Conservation (phyloP, 202 grass and related monocot genomes). For the Setaria viridis region DNA sequence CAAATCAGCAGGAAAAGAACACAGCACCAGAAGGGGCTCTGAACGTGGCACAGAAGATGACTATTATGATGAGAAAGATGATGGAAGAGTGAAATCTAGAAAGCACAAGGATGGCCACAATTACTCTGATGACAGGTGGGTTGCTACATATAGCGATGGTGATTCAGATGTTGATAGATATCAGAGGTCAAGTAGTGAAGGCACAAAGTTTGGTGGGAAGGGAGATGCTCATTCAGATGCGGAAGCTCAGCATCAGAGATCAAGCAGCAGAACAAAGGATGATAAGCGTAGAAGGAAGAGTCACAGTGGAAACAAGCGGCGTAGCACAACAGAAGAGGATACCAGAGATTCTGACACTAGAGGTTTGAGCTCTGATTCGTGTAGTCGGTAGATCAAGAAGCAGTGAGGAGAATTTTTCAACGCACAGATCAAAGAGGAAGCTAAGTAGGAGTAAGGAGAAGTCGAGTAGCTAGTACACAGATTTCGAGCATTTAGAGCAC, state of each 20-base stretch:
- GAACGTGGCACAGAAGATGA: slow-evolving; percentile 6
- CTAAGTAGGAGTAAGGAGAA: not conserved
- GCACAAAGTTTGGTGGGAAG: slow-evolving; percentile 25
- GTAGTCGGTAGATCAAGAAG: slow-evolving; percentile 47
- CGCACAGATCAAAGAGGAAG: slow-evolving; percentile 38
- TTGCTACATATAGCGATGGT: slow-evolving; percentile 52
- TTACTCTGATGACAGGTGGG: slow-evolving; percentile 48
- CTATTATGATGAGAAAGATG: slow-evolving; percentile 30
- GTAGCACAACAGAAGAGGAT: not conserved
- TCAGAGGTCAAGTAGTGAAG: slow-evolving; percentile 26
- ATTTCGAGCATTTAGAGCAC: not conserved
- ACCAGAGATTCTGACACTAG: slow-evolving; percentile 14
- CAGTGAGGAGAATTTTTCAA: slow-evolving; percentile 30
- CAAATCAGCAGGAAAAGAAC: slow-evolving; percentile 23
- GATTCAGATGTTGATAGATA: slow-evolving; percentile 44
- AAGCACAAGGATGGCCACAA: slow-evolving; percentile 24
- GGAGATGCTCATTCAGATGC: slow-evolving; percentile 31
- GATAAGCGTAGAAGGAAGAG: slow-evolving; percentile 39
- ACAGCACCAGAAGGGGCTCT: slow-evolving; percentile 31
- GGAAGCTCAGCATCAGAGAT: slow-evolving; percentile 42
- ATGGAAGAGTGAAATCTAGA: slow-evolving; percentile 14
- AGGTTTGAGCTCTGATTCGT: slow-evolving; percentile 26
- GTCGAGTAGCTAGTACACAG: not conserved
- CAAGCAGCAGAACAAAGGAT: slow-evolving; percentile 40
- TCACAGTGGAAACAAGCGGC: slow-evolving; percentile 13